These are phyloP conservation scores for Mortierella sp. DNA, from an alignment of 371 early-diverging fungal species.

Conservation along the genomic window DNA sequence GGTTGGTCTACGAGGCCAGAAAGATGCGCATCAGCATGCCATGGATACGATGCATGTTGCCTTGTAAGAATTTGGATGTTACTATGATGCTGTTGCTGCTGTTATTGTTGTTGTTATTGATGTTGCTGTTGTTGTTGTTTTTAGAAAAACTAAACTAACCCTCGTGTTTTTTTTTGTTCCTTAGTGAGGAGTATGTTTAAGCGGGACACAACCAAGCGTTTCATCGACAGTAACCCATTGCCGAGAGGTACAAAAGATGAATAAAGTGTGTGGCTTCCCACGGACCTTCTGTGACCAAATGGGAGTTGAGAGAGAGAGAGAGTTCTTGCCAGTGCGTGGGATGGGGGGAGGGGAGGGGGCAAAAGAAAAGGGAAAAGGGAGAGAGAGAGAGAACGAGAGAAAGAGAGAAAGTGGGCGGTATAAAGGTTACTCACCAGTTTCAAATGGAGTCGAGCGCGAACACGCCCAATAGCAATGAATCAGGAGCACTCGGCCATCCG, in stretches of 20 bases:
- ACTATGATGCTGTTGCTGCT: background rate
- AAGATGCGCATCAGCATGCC: slow-evolving; percentile 57
- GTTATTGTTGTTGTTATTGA: background rate
- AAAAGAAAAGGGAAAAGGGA: slow-evolving; percentile 1
- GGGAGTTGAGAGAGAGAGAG: background rate
- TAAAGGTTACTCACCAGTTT: background rate
- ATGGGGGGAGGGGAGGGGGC: background rate
- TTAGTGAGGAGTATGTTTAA: background rate
- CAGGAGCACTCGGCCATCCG: no score
- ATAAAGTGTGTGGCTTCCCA: background rate
- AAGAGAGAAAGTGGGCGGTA: slow-evolving; percentile 1
- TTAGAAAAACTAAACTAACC: background rate
- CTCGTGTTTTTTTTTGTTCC: background rate
- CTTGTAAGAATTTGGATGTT: slow-evolving; percentile 36
- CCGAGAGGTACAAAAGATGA: background rate
- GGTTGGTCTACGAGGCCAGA: slow-evolving; percentile 65
- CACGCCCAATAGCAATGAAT: background rate
- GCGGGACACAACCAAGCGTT: background rate
- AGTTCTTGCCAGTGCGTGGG: background rate
- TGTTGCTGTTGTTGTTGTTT: background rate
- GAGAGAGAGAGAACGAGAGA: background rate
- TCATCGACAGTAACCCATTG: background rate
- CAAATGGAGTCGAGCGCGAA: slow-evolving; percentile 7
- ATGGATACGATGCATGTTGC: slow-evolving; percentile 39
- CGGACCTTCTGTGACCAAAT: background rate